Conservation (phyloP, 2,329 filamentous ascomycete genomes). For the Dactylellina drechsleri region DNA sequence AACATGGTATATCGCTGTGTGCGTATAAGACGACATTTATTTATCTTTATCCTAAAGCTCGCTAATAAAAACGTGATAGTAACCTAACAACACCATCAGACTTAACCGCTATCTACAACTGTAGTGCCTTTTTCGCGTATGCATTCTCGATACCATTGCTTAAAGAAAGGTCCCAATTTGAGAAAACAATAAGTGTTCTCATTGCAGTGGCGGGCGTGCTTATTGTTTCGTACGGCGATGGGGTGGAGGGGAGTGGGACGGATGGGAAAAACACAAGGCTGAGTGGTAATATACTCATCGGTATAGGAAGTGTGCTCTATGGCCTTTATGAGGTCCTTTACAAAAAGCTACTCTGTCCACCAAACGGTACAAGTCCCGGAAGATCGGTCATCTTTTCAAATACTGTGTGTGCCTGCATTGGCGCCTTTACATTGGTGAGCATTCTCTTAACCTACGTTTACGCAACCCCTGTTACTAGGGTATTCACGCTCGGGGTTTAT, state of each 20-base stretch:
- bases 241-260: conserved; percentile 61
- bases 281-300: conserved; percentile 90
- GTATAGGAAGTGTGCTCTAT: conserved; percentile 88
- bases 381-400: conserved; percentile 97
- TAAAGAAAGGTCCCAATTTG: conserved; percentile 81
- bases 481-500: background rate
- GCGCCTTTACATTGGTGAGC: conserved; percentile 76
- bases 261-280: conserved; percentile 73
- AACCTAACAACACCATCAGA: conserved; percentile 92
- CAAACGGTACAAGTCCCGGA: conserved; percentile 83
- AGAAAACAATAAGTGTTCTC: conserved; percentile 86
- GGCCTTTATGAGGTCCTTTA: conserved; percentile 98
- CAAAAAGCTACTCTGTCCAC: conserved; percentile 91
- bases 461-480: background rate
- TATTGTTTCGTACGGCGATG: conserved; percentile 93
- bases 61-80: conserved; percentile 13
- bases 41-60: conserved; percentile 1
- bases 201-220: conserved; percentile 90
- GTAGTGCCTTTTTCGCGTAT: conserved; percentile 98
- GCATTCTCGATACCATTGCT: conserved; percentile 92
- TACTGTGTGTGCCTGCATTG: conserved; percentile 87
- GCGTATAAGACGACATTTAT: conserved; percentile 1
- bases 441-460: background rate
- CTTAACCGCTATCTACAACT: conserved; percentile 98
- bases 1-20: conserved; percentile 93